A percentile compares a stretch with the other conserved stretches of the same genome.
Evolutionary conservation across 441 rosid species (phyloP).

Genomic region (Corymbia calophylla): DNA sequence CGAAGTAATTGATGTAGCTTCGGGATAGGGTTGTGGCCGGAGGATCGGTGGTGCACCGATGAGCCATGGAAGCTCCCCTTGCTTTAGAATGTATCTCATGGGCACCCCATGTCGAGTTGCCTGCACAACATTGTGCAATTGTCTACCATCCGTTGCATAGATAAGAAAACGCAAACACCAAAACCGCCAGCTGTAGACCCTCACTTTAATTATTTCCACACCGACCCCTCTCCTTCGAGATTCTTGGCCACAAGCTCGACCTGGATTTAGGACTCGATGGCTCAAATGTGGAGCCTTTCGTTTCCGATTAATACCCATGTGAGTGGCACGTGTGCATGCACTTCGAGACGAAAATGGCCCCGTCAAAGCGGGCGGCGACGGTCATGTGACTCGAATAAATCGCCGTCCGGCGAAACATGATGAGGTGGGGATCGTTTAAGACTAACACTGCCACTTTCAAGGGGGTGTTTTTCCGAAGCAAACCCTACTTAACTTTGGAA

Average conservation of each 20-base stretch:
- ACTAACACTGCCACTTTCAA: no score
- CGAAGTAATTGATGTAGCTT: no score
- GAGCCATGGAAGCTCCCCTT: neutral
- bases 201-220: neutral
- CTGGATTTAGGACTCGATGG: neutral
- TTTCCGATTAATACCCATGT: neutral
- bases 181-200: fast-evolving
- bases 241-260: neutral
- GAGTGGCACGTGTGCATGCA: neutral
- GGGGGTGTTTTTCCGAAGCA: no score
- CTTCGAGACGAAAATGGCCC: neutral
- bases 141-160: fast-evolving
- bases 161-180: neutral
- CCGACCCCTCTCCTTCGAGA: neutral
- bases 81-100: neutral
- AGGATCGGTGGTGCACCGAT: fast-evolving
- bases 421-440: no score
- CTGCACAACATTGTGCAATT: neutral
- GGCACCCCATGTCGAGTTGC: neutral
- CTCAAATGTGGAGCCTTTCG: neutral
- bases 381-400: neutral
- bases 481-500: no score
- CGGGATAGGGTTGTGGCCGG: neutral
- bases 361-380: neutral
- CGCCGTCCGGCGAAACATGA: neutral